A percentile compares a stretch with the other conserved stretches of the same genome.
Evolutionary conservation across 768 basidiomycete species (phyloP).

Genomic region (Pisolithus microcarpus): DNA sequence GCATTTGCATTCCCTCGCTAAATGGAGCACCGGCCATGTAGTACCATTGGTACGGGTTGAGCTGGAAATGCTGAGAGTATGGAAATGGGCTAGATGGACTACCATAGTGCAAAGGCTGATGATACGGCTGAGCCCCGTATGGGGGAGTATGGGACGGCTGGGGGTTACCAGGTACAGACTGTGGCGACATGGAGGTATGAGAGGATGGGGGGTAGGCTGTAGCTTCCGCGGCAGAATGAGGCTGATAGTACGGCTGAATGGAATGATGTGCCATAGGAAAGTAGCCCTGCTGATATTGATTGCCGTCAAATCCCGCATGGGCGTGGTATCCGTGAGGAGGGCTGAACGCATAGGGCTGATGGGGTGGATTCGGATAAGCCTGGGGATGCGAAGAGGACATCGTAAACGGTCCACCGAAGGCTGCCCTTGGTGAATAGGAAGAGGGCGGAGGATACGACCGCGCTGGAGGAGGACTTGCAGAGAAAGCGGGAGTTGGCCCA

Average conservation of each 20-base stretch:
- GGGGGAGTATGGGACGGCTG: constrained; percentile 9
- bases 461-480: constrained; percentile 17
- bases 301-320: constrained; percentile 27
- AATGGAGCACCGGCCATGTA: constrained; percentile 28
- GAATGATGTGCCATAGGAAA: constrained; percentile 31
- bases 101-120: constrained; percentile 16
- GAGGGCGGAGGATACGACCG: constrained; percentile 19
- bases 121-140: constrained; percentile 17
- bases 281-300: constrained; percentile 35
- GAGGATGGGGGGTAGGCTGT: constrained; percentile 18
- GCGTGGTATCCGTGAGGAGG: constrained; percentile 31
- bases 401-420: constrained; percentile 41
- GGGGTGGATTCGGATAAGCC: constrained; percentile 23
- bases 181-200: constrained; percentile 20
- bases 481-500: constrained; percentile 9
- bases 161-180: constrained; percentile 17
- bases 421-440: constrained; percentile 28
- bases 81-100: constrained; percentile 29
- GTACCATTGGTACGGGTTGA: constrained; percentile 44
- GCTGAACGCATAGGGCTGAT: constrained; percentile 24
- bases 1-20: constrained; percentile 20
- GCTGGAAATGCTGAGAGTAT: constrained; percentile 32
- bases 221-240: constrained; percentile 29
- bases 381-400: constrained; percentile 37
- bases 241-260: constrained; percentile 34